Base-by-base conservation (phyloP, 148 eudicot genomes). In the Rheum nobile region DNA sequence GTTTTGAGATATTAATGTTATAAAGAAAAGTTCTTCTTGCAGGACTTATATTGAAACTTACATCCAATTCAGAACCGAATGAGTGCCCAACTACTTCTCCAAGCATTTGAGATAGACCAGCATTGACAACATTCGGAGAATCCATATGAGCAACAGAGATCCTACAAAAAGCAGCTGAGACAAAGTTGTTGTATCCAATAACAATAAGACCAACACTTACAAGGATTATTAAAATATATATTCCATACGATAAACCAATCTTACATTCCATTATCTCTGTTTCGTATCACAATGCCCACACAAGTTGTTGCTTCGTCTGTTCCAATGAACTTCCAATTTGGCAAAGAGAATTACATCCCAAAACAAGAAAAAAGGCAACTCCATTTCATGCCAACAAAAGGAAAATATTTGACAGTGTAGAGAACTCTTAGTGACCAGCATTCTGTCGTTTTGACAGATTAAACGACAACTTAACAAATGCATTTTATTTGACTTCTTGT, bases 261-360 rank as follows among this genome's bases (percentile, higher is more conserved):
- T 74, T 86, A 95, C 98, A 88, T 81, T 84, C 99, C 94, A 86
- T 72, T 90, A 73, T 75, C 76, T 67, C 90, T 87, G 80, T 91
- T 91, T 69, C 94, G 88, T 73, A 95, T 83, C 76, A 88, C 88
- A 75, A 95, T 47, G 75, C 97, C 97, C 79, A 95, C 92, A 81
- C 99, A 95, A 37, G 99, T 95, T 48, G 99, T 95, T 76, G 96
- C 96, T 85, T 95, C 97, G 65, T 91, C 97, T 10, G 93, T 95
- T 75, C 99, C 99, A 74, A 84, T 87, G 24, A 91, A 77, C 97
- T 95, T 80, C 80, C 31, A 65, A 44, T 59, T 37, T 32, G 31
- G 61, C 47, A 76, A 26, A 43, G n/a, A 39, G 5, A 28, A 71
- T 37, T n/a, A 75, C 0, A 2, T 14, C 10, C 38, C 3, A 69